phyloP scores from a whole-genome alignment of 495 filamentous ascomycete genomes.

The Paragyromitra xinjiangensis region DNA sequence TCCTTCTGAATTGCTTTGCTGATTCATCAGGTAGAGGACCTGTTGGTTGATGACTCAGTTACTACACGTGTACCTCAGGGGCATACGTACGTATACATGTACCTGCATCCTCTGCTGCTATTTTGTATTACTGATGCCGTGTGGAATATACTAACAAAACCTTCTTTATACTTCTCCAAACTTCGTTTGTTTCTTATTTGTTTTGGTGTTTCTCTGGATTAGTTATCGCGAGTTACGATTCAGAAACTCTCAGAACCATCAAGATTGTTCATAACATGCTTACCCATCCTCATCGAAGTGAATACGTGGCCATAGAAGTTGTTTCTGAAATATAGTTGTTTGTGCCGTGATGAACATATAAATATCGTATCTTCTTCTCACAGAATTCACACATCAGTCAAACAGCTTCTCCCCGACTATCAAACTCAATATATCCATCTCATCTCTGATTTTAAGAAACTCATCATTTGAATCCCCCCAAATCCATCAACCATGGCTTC shows the following conservation, averaged over 20 bases:
- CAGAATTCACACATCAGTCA: background rate
- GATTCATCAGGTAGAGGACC: background rate
- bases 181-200: slow-evolving; percentile 4
- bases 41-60: background rate
- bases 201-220: slow-evolving; percentile 18
- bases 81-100: background rate
- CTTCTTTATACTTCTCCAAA: slow-evolving; percentile 16
- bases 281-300: background rate
- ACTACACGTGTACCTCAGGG: background rate
- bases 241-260: slow-evolving; percentile 24
- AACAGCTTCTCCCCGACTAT: background rate
- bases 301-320: background rate
- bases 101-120: background rate
- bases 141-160: background rate
- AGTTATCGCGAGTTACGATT: slow-evolving; percentile 1
- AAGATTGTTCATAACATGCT: slow-evolving; percentile 5
- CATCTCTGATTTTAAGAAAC: background rate
- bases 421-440: slow-evolving; percentile 5
- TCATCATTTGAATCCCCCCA: background rate
- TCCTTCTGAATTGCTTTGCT: background rate
- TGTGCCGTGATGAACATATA: slow-evolving; percentile 15
- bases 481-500: slow-evolving; percentile 4
- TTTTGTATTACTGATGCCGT: slow-evolving; percentile 13
- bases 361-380: slow-evolving; percentile 12
- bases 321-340: background rate